Percentiles rank a stretch among this genome's conserved stretches.
phyloP scores from a whole-genome alignment of 2,329 filamentous ascomycete genomes.

The Aspergillus costaricaensis region DNA sequence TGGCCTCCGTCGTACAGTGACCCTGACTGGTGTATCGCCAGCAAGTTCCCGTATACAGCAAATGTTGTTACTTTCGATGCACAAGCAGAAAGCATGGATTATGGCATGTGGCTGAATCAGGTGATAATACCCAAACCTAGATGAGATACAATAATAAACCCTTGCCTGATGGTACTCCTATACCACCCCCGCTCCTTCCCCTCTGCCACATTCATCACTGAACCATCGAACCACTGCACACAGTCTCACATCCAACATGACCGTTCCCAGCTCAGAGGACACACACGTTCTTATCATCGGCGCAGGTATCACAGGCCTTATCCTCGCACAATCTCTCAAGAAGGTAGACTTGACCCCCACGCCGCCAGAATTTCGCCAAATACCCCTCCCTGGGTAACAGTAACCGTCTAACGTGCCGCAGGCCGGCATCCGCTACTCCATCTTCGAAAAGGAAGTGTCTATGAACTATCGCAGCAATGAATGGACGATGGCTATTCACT shows the following conservation, averaged over 20 bases:
- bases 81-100: too few relatives aligned
- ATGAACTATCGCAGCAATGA: slow-evolving; percentile 16
- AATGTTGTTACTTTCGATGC: too few relatives aligned
- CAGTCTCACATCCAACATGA: background rate
- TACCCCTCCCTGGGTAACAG: too few relatives aligned
- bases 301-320: slow-evolving; percentile 9
- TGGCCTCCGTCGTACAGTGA: too few relatives aligned
- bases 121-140: too few relatives aligned
- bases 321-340: slow-evolving; percentile 10
- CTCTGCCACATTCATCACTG: background rate
- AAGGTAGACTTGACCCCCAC: background rate
- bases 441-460: slow-evolving; percentile 9
- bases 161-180: background rate
- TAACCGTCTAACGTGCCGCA: background rate
- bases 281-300: slow-evolving; percentile 11
- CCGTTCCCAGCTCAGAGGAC: background rate
- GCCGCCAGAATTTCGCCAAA: background rate
- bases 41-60: too few relatives aligned
- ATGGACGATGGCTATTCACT: slow-evolving; percentile 16
- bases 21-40: too few relatives aligned
- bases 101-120: too few relatives aligned
- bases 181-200: background rate
- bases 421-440: slow-evolving; percentile 10
- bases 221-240: too few relatives aligned
- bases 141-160: background rate